Percentiles rank a stretch among this genome's conserved stretches.
These are phyloP conservation scores for Vachellia collinsii DNA, from an alignment of 306 rosid genomes.

Conservation along the genomic window DNA sequence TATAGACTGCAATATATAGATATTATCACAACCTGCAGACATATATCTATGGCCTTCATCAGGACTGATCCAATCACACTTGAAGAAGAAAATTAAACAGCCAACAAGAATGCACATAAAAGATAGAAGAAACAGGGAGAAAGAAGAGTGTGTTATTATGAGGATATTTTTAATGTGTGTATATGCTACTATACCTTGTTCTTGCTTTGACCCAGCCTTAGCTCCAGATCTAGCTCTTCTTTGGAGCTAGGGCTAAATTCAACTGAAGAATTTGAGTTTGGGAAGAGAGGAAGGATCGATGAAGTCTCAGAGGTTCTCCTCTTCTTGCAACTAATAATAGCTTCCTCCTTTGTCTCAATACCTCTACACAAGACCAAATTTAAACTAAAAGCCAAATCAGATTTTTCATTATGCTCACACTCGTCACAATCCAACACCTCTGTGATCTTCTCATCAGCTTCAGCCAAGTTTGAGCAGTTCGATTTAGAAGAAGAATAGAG, in stretches of 20 bases:
- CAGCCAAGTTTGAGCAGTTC: constrained; percentile 43
- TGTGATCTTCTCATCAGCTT: constrained; percentile 45
- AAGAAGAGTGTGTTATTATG: constrained; percentile 11
- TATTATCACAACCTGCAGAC: constrained; percentile 27
- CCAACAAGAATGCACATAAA: constrained; percentile 37
- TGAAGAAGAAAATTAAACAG: constrained; percentile 29
- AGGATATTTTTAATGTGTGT: constrained; percentile 26
- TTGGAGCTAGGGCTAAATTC: constrained; percentile 41
- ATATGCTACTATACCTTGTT: constrained; percentile 44
- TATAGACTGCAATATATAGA: neutral
- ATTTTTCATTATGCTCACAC: constrained; percentile 16
- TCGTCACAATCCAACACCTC: constrained; percentile 42
- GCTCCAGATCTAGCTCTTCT: constrained; percentile 55
- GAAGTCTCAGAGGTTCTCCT: constrained; percentile 52
- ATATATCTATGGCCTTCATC: constrained; percentile 23
- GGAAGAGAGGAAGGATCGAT: constrained; percentile 46
- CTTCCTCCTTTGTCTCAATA: constrained; percentile 36
- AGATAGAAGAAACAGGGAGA: constrained; percentile 2
- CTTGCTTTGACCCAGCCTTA: constrained; percentile 48
- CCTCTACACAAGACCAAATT: constrained; percentile 41
- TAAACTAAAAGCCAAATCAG: constrained; percentile 41
- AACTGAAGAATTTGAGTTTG: constrained; percentile 41
- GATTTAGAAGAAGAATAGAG: constrained; percentile 41
- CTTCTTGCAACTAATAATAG: constrained; percentile 52
- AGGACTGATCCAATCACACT: constrained; percentile 41